Conservation (phyloP, 257 asterid species). For the Thymus mandschuricus region DNA sequence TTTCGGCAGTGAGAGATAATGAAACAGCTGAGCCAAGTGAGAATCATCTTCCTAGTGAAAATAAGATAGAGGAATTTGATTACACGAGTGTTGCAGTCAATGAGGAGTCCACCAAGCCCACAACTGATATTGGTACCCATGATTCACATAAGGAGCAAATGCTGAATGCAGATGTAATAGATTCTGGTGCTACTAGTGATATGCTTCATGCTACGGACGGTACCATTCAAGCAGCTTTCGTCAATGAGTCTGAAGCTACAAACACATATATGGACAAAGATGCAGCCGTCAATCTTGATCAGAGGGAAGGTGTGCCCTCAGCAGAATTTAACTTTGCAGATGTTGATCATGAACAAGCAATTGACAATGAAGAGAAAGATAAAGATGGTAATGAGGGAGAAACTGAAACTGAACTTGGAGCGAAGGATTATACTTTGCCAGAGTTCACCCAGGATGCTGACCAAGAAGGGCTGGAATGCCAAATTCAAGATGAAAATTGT, state of each 20-base stretch:
- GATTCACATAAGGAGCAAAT: slow-evolving; percentile 4
- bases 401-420: slow-evolving; percentile 41
- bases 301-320: slow-evolving; percentile 39
- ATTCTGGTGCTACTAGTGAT: slow-evolving; percentile 24
- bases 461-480: slow-evolving; percentile 38
- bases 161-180: background rate
- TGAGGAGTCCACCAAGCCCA: background rate
- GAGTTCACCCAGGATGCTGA: slow-evolving; percentile 39
- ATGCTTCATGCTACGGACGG: slow-evolving; percentile 38
- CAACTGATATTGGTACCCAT: background rate
- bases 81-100: slow-evolving; percentile 19
- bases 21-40: slow-evolving; percentile 38
- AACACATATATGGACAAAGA: slow-evolving; percentile 37
- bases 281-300: slow-evolving; percentile 41
- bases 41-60: slow-evolving; percentile 35
- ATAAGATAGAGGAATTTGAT: slow-evolving; percentile 39
- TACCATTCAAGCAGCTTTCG: slow-evolving; percentile 29
- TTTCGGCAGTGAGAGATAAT: slow-evolving; percentile 37
- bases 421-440: slow-evolving; percentile 34
- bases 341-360: slow-evolving; percentile 39
- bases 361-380: slow-evolving; percentile 41
- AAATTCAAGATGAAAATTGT: slow-evolving; percentile 34
- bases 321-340: slow-evolving; percentile 42
- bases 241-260: slow-evolving; percentile 36
- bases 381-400: slow-evolving; percentile 39